Evolutionary conservation across 2,329 filamentous ascomycete genomes (phyloP).

Genomic region (Pseudocercospora fijiensis): DNA sequence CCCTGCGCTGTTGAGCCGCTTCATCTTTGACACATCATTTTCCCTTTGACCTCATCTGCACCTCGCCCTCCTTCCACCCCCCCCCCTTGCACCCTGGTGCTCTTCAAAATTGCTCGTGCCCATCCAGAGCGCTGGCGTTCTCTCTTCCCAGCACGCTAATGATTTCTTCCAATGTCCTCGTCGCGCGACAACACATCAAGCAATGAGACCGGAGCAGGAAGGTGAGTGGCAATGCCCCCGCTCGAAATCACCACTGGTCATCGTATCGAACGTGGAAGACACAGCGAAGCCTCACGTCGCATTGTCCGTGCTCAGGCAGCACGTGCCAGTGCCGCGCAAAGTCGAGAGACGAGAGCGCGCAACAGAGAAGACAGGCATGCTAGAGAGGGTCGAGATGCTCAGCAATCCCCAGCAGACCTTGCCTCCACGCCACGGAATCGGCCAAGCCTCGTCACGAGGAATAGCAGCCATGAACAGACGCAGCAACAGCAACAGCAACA

Average conservation of each 20-base stretch:
- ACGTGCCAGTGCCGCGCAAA: slow-evolving; percentile 37
- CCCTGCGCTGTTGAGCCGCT: slow-evolving; percentile 4
- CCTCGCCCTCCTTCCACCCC: background rate
- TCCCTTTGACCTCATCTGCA: background rate
- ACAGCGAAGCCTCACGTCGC: slow-evolving; percentile 35
- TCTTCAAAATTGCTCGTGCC: background rate
- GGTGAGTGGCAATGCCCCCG: slow-evolving; percentile 9
- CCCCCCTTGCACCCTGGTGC: background rate
- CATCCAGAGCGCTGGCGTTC: slow-evolving; percentile 3
- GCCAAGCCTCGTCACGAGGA: slow-evolving; percentile 5
- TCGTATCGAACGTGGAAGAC: slow-evolving; percentile 37
- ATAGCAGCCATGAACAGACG: background rate
- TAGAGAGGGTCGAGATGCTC: slow-evolving; percentile 23
- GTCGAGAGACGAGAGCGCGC: slow-evolving; percentile 36
- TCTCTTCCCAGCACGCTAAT: slow-evolving; percentile 7
- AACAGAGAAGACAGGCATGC: slow-evolving; percentile 34
- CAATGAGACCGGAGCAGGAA: slow-evolving; percentile 13
- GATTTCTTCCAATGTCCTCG: slow-evolving; percentile 17
- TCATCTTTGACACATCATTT: slow-evolving; percentile 5
- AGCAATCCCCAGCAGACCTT: slow-evolving; percentile 17
- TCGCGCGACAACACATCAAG: slow-evolving; percentile 18
- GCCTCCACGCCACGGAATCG: slow-evolving; percentile 11
- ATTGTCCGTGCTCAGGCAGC: slow-evolving; percentile 39
- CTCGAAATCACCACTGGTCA: slow-evolving; percentile 34
- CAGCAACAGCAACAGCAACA: slow-evolving; percentile 6